A percentile compares a stretch with the other conserved stretches of the same genome.
phyloP scores from a whole-genome alignment of 306 rosid genomes.

The Cicer judaicum region DNA sequence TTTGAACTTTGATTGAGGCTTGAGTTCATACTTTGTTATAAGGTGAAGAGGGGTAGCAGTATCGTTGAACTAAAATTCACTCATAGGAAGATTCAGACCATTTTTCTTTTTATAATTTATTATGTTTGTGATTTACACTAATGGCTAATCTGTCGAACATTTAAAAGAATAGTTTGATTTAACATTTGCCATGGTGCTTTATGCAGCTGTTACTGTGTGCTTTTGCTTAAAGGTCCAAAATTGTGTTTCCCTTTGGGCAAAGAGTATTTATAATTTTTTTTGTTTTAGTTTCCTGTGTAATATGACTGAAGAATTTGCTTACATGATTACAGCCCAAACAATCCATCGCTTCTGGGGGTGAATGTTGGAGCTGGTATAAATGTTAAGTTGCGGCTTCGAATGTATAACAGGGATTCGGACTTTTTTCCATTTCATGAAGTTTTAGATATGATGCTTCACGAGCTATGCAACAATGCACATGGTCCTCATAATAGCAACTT shows the following conservation, averaged over 20 bases:
- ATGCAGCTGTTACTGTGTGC: slow-evolving; percentile 1
- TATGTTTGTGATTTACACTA: background rate
- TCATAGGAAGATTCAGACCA: background rate
- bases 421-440: slow-evolving; percentile 75
- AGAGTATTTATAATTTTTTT: background rate
- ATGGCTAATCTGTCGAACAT: background rate
- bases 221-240: slow-evolving; percentile 2
- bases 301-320: slow-evolving; percentile 22
- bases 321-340: slow-evolving; percentile 67
- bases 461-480: slow-evolving; percentile 87
- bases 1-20: background rate
- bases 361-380: slow-evolving; percentile 79
- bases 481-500: slow-evolving; percentile 84
- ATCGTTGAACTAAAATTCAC: background rate
- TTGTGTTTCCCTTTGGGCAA: slow-evolving; percentile 15
- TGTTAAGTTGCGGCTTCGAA: slow-evolving; percentile 85
- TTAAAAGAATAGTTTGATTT: background rate
- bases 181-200: background rate
- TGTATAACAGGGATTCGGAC: slow-evolving; percentile 71
- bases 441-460: slow-evolving; percentile 95
- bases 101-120: background rate
- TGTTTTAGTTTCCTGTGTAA: slow-evolving; percentile 21
- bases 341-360: slow-evolving; percentile 73
- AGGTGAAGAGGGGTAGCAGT: background rate
- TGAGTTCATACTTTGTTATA: background rate